phyloP scores from a whole-genome alignment of 1,284 basidiomycete species.

The Ustilago lituana region DNA sequence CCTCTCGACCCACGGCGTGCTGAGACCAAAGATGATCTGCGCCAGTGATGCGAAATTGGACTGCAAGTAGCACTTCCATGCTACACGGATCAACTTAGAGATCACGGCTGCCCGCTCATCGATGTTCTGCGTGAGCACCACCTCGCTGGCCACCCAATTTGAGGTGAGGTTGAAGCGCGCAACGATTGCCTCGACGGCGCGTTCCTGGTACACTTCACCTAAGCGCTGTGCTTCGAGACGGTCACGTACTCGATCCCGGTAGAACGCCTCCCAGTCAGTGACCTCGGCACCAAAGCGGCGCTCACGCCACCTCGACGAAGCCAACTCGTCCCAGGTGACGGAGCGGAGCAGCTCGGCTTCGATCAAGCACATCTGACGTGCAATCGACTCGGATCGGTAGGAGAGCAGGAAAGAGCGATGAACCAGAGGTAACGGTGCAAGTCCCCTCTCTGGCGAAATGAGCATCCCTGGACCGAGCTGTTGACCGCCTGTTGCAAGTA shows the following conservation, averaged over 20 bases:
- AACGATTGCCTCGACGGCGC: conserved; percentile 73
- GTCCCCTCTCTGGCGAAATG: conserved; percentile 9
- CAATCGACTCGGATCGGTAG: conserved; percentile 73
- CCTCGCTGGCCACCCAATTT: conserved; percentile 82
- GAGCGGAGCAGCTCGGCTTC: conserved; percentile 84
- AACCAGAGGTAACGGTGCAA: conserved; percentile 31
- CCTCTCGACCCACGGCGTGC: conserved; percentile 77
- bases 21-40: conserved; percentile 82
- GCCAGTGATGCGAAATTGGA: conserved; percentile 83
- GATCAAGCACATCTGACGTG: conserved; percentile 84
- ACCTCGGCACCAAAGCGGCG: conserved; percentile 72
- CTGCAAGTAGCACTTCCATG: conserved; percentile 85
- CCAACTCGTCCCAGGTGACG: conserved; percentile 83
- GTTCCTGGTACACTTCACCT: conserved; percentile 41
- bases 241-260: conserved; percentile 78
- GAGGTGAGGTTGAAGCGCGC: conserved; percentile 86
- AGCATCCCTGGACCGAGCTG: background rate
- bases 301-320: conserved; percentile 70
- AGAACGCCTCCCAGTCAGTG: conserved; percentile 82
- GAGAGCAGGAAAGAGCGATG: conserved; percentile 60
- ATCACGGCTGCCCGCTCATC: conserved; percentile 76
- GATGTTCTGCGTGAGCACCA: conserved; percentile 69
- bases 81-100: conserved; percentile 83
- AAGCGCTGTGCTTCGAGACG: conserved; percentile 73
- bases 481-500: background rate